These are phyloP conservation scores for Glycyrrhiza uralensis DNA, from an alignment of 306 rosid genomes.

Conservation along the genomic window DNA sequence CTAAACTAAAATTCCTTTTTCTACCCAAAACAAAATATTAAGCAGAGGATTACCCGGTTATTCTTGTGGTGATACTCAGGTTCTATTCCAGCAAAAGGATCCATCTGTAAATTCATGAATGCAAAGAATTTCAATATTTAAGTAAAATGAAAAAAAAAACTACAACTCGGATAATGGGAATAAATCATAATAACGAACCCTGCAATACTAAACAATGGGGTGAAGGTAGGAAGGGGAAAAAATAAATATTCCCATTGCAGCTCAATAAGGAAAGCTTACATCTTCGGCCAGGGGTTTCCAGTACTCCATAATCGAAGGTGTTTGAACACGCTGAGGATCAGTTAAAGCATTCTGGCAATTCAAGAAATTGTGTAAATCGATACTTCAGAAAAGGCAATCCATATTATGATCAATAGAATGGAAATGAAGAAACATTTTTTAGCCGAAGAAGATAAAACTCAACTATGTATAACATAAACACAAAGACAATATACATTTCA, in stretches of 20 bases:
- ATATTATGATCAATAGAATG: constrained; percentile 12
- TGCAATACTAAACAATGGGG: background rate
- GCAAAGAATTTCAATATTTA: constrained; percentile 15
- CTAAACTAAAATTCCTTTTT: background rate
- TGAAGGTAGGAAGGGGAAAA: background rate
- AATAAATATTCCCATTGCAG: background rate
- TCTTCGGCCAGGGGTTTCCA: constrained; percentile 98
- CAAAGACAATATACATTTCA: background rate
- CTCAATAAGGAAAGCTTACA: constrained; percentile 52
- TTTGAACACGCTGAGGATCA: constrained; percentile 88
- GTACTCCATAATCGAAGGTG: constrained; percentile 84
- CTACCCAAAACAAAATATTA: background rate
- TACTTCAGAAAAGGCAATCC: background rate
- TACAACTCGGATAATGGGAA: background rate
- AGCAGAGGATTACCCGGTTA: constrained; percentile 53
- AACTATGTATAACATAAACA: background rate
- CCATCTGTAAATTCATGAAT: constrained; percentile 64
- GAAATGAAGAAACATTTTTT: background rate
- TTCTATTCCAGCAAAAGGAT: constrained; percentile 86
- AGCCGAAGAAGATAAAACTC: background rate
- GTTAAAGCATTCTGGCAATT: constrained; percentile 77
- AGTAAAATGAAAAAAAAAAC: background rate
- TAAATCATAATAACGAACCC: constrained; percentile 5
- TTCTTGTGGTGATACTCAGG: constrained; percentile 89
- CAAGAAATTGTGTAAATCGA: constrained; percentile 22